phyloP scores from a whole-genome alignment of 345 rosid species.

The Cardamine chenopodiifolia region DNA sequence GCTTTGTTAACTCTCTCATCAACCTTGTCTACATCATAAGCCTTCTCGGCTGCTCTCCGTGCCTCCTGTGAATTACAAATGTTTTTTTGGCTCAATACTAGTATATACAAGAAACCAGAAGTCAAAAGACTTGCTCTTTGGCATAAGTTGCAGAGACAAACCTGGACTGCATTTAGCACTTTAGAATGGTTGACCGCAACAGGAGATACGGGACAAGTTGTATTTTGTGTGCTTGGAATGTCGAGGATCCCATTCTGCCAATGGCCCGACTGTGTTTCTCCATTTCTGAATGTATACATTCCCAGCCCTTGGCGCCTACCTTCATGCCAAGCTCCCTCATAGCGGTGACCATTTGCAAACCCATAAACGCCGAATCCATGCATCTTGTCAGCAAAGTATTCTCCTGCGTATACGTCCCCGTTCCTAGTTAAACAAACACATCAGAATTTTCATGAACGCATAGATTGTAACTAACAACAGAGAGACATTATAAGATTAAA shows the following conservation, averaged over 20 bases:
- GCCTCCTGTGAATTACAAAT: slow-evolving; percentile 68
- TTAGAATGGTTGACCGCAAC: slow-evolving; percentile 85
- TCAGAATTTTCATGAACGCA: neutral
- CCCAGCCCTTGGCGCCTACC: slow-evolving; percentile 97
- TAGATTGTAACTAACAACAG: too few species aligned
- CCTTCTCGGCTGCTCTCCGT: slow-evolving; percentile 73
- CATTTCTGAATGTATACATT: slow-evolving; percentile 91
- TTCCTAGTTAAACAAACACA: slow-evolving; percentile 53
- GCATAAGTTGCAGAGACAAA: slow-evolving; percentile 22
- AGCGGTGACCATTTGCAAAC: slow-evolving; percentile 88
- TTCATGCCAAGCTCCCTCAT: slow-evolving; percentile 99
- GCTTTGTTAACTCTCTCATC: slow-evolving; percentile 90
- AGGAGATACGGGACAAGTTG: slow-evolving; percentile 60
- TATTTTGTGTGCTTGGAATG: slow-evolving; percentile 80
- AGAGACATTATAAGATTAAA: neutral
- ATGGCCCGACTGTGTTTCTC: slow-evolving; percentile 94
- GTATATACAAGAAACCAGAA: neutral
- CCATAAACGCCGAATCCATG: slow-evolving; percentile 90
- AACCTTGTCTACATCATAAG: slow-evolving; percentile 86
- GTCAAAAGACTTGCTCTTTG: neutral
- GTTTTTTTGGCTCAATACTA: neutral
- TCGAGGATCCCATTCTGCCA: slow-evolving; percentile 91
- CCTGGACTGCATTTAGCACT: slow-evolving; percentile 92
- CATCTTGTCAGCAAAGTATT: slow-evolving; percentile 97
- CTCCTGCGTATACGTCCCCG: slow-evolving; percentile 92